A percentile compares a stretch with the other conserved stretches of the same genome.
Evolutionary conservation across 495 filamentous ascomycete genomes (phyloP).

Genomic region (Beverwykella pulmonaria): DNA sequence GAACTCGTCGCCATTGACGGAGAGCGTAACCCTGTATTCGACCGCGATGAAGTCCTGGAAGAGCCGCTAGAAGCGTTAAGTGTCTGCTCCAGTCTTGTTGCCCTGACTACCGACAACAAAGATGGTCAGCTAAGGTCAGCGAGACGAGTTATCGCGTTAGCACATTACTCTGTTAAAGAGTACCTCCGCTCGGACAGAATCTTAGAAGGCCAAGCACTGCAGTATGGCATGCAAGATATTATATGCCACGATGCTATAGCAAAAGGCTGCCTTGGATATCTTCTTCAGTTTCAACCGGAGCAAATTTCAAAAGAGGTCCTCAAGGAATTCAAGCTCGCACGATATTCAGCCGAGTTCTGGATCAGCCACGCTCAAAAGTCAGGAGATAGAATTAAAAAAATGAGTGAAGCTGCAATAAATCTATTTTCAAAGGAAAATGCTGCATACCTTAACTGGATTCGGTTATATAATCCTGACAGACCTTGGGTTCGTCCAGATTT

Average conservation of each 20-base stretch:
- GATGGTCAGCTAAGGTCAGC: too few relatives aligned
- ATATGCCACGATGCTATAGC: conserved; percentile 10
- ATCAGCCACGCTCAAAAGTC: conserved; percentile 5
- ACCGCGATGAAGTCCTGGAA: conserved; percentile 17
- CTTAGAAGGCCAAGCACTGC: conserved; percentile 6
- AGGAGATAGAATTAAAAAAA: conserved; percentile 4
- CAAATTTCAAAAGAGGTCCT: not conserved
- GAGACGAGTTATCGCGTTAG: not conserved
- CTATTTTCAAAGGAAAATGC: not conserved
- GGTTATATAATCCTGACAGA: conserved; percentile 15
- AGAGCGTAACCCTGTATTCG: conserved; percentile 7
- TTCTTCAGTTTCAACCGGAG: conserved; percentile 11
- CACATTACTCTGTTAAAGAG: conserved; percentile 6
- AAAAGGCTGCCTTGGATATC: conserved; percentile 3
- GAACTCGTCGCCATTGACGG: conserved; percentile 19
- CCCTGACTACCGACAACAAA: not conserved
- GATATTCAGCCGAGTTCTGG: conserved; percentile 19
- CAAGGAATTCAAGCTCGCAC: conserved; percentile 1
- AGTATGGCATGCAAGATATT: conserved; percentile 5
- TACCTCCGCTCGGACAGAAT: conserved; percentile 13
- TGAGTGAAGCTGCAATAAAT: not conserved
- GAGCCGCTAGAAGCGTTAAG: conserved; percentile 4
- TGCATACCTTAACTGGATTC: conserved; percentile 13
- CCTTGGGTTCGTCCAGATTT: conserved; percentile 3
- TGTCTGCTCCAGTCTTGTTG: conserved; percentile 14